A percentile compares a stretch with the other conserved stretches of the same genome.
Evolutionary conservation across 2,329 filamentous ascomycete genomes (phyloP).

Genomic region (Pseudocercospora eumusae): DNA sequence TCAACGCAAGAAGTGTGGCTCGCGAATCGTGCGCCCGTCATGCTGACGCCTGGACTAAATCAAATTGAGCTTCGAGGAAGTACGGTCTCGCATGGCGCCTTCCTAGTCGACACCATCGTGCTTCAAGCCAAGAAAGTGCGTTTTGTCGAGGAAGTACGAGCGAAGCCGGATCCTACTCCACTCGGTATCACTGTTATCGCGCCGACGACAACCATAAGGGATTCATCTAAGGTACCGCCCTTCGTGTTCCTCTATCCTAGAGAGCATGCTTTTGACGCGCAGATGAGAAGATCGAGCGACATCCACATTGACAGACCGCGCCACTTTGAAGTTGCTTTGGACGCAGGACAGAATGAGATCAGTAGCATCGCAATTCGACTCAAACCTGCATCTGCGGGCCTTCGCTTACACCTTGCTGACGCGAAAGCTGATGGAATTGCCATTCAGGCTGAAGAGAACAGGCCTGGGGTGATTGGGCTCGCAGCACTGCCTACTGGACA

Average conservation of each 20-base stretch:
- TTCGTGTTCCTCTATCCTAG: conserved; percentile 74
- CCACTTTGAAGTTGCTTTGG: conserved; percentile 71
- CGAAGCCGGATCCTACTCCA: conserved; percentile 49
- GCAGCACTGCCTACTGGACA: conserved; percentile 41
- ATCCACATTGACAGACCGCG: conserved; percentile 80
- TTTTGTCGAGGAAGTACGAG: conserved; percentile 61
- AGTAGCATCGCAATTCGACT: conserved; percentile 53
- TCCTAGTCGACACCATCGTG: conserved; percentile 71
- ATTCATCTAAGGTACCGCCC: conserved; percentile 28
- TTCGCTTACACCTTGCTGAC: conserved; percentile 59
- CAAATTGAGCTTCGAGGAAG: conserved; percentile 54
- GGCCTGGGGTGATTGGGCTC: conserved; percentile 30
- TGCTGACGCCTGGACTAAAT: conserved; percentile 59
- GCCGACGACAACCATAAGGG: conserved; percentile 26
- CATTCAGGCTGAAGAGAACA: conserved; percentile 9
- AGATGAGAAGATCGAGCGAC: conserved; percentile 65
- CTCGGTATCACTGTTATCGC: conserved; percentile 51
- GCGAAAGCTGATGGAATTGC: conserved; percentile 36
- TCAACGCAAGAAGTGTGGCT: conserved; percentile 69
- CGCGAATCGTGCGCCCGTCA: conserved; percentile 50
- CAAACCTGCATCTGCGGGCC: conserved; percentile 61
- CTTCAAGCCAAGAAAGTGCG: conserved; percentile 64
- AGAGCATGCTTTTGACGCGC: conserved; percentile 66
- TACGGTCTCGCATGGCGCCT: conserved; percentile 69
- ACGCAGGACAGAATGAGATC: conserved; percentile 72